Percentiles rank a stretch among this genome's conserved stretches.
phyloP scores from a whole-genome alignment of 202 grass and related monocot species.

The Cymbopogon flexuosus region DNA sequence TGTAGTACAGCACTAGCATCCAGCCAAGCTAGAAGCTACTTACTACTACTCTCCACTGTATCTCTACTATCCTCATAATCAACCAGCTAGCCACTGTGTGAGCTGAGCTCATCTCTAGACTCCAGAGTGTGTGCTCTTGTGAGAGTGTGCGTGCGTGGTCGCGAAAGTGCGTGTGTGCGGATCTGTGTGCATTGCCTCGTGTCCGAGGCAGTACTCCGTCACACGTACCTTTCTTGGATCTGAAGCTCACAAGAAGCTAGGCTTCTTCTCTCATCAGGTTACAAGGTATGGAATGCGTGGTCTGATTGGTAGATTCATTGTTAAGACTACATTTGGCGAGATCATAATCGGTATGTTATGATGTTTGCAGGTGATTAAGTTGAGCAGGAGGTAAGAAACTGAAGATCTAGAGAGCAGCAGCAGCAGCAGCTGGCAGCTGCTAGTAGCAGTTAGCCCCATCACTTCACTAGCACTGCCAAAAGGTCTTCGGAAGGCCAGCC shows the following conservation, averaged over 20 bases:
- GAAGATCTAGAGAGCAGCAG: slow-evolving; percentile 24
- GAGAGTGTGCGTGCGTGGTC: slow-evolving; percentile 37
- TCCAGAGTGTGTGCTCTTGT: slow-evolving; percentile 48
- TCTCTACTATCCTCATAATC: slow-evolving; percentile 50
- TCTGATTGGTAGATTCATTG: no score
- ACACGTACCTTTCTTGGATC: slow-evolving; percentile 44
- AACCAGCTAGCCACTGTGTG: slow-evolving; percentile 8
- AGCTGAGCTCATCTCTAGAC: slow-evolving; percentile 51
- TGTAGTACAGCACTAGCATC: slow-evolving; percentile 36
- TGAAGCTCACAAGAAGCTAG: slow-evolving; percentile 26
- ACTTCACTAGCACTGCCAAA: slow-evolving; percentile 34
- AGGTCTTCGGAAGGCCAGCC: slow-evolving; percentile 1
- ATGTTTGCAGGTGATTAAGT: slow-evolving; percentile 25
- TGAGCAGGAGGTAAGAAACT: slow-evolving; percentile 16
- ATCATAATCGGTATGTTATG: background rate
- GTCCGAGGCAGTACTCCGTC: background rate
- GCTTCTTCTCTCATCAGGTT: background rate
- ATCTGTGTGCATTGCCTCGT: slow-evolving; percentile 16
- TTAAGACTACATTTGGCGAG: background rate
- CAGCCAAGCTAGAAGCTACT: background rate
- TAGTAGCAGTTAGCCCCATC: background rate
- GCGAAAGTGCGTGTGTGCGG: slow-evolving; percentile 12
- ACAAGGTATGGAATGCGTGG: background rate
- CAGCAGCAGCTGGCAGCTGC: background rate
- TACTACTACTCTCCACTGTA: slow-evolving; percentile 52